Evolutionary conservation across 371 early-diverging fungal species (phyloP).

Genomic region (Batkoa obscura): DNA sequence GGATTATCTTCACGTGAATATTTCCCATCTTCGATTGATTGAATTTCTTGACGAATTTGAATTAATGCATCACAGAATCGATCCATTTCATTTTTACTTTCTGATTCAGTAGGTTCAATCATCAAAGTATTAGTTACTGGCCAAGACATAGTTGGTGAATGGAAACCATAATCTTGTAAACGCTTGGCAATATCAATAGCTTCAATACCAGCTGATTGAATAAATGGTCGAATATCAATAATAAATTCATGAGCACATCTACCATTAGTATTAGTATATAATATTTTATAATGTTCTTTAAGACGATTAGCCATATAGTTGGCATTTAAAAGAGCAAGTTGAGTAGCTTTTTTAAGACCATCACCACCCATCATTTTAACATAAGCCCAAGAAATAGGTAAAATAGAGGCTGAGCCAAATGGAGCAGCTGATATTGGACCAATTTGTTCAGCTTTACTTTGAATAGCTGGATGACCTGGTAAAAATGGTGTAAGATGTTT

Average conservation of each 20-base stretch:
- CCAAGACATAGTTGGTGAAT: conserved; percentile 97
- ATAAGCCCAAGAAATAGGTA: conserved; percentile 95
- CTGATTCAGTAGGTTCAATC: conserved; percentile 98
- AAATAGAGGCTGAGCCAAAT: conserved; percentile 85
- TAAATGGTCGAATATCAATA: conserved; percentile 79
- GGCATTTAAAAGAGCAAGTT: conserved; percentile 84
- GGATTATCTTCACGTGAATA: conserved; percentile 68
- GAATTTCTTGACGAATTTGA: conserved; percentile 77
- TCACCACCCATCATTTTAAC: conserved; percentile 85
- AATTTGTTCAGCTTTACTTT: conserved; percentile 38
- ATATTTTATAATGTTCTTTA: conserved; percentile 64
- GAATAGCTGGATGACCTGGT: conserved; percentile 71
- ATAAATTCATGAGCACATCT: conserved; percentile 97
- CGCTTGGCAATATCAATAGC: conserved; percentile 96
- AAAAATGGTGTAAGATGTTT: conserved; percentile 80
- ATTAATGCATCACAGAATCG: conserved; percentile 96
- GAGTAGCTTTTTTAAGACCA: conserved; percentile 68
- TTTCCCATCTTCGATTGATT: conserved; percentile 61
- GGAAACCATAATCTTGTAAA: conserved; percentile 94
- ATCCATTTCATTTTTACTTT: conserved; percentile 78
- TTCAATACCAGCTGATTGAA: conserved; percentile 52
- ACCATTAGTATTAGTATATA: conserved; percentile 79
- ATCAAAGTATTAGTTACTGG: conserved; percentile 93
- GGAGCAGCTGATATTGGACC: conserved; percentile 92
- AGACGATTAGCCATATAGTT: conserved; percentile 92